Conservation (phyloP, 2,329 filamentous ascomycete genomes). For the Periconia digitata region DNA sequence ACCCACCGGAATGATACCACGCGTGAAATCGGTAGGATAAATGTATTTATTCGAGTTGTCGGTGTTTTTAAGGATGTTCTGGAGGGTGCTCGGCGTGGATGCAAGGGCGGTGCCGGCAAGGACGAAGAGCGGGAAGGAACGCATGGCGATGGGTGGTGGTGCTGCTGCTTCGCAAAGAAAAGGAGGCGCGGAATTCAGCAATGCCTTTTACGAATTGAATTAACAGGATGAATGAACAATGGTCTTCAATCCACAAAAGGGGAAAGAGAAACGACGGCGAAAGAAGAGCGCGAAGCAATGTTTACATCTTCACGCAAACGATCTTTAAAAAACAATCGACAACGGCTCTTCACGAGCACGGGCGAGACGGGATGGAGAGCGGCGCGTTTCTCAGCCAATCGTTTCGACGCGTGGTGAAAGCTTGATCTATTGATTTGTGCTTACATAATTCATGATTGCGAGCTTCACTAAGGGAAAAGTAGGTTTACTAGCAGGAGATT, state of each 20-base stretch:
- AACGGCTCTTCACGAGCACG: background rate
- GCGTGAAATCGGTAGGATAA: slow-evolving; percentile 64
- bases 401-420: slow-evolving; percentile 5
- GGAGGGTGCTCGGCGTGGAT: slow-evolving; percentile 50
- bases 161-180: background rate
- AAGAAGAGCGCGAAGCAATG: background rate
- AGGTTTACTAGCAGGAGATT: no score
- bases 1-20: slow-evolving; percentile 59
- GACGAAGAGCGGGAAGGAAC: slow-evolving; percentile 10
- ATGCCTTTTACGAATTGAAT: background rate
- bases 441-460: background rate
- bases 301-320: background rate
- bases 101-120: slow-evolving; percentile 28
- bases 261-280: background rate
- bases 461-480: no score
- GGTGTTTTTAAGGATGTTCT: slow-evolving; percentile 59
- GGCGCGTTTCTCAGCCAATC: slow-evolving; percentile 10
- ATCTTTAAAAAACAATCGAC: slow-evolving; percentile 1
- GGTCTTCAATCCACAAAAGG: no score
- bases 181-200: background rate
- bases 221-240: background rate
- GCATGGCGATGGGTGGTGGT: slow-evolving; percentile 16
- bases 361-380: background rate
- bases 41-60: slow-evolving; percentile 55
- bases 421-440: background rate